Evolutionary conservation across 2,329 filamentous ascomycete species (phyloP).

Genomic region (Alternaria longipes): DNA sequence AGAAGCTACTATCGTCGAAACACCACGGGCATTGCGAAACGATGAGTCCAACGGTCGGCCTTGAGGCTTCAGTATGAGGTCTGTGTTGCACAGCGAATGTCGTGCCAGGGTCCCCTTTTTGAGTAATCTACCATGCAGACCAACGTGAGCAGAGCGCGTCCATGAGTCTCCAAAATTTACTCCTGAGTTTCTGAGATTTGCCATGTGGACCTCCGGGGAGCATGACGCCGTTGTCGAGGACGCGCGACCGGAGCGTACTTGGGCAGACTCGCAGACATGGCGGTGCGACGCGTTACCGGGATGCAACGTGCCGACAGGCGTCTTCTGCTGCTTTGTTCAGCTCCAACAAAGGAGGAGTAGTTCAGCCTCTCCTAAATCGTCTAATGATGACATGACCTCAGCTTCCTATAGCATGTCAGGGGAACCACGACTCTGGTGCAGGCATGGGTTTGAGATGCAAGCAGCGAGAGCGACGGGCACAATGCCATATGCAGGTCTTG

Average conservation of each 20-base stretch:
- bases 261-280: constrained; percentile 13
- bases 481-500: constrained; percentile 41
- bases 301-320: constrained; percentile 19
- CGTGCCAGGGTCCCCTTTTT: constrained; percentile 35
- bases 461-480: constrained; percentile 33
- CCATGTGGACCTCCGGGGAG: constrained; percentile 1
- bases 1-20: constrained; percentile 19
- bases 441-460: constrained; percentile 24
- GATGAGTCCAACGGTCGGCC: constrained; percentile 23
- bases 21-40: constrained; percentile 25
- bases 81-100: constrained; percentile 39
- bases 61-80: constrained; percentile 33
- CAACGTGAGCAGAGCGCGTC: constrained; percentile 30
- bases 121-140: constrained; percentile 40
- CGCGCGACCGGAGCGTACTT: constrained; percentile 1
- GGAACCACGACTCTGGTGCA: constrained; percentile 31
- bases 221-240: constrained; percentile 4
- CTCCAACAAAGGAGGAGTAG: constrained; percentile 39
- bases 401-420: constrained; percentile 21
- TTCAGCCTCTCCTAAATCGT: constrained; percentile 28
- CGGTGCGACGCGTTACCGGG: constrained; percentile 22
- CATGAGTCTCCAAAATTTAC: constrained; percentile 4
- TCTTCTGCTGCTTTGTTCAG: constrained; percentile 28
- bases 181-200: constrained; percentile 3
- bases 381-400: constrained; percentile 38